Conservation (phyloP, 495 filamentous ascomycete species). For the Entonaema liquescens region DNA sequence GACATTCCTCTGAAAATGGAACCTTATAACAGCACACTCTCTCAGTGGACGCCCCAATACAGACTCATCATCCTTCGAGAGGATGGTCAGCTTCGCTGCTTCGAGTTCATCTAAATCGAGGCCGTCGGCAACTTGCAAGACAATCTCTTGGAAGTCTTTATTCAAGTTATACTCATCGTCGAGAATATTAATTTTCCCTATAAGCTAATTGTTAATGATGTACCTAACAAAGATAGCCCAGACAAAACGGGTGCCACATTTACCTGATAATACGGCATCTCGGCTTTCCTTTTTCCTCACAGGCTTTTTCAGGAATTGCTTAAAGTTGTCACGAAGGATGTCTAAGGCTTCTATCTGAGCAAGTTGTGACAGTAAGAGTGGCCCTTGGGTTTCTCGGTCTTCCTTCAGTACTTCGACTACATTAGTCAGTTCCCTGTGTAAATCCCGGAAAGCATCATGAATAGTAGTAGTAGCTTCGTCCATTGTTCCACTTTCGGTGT, state of each 20-base stretch:
- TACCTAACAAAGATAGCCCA: not conserved
- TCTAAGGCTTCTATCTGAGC: constrained; percentile 68
- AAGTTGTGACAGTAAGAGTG: constrained; percentile 49
- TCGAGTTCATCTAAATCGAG: constrained; percentile 89
- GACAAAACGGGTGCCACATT: constrained; percentile 47
- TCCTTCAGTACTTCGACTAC: constrained; percentile 63
- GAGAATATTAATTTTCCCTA: constrained; percentile 75
- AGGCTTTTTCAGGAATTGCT: constrained; percentile 78
- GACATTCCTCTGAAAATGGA: constrained; percentile 81
- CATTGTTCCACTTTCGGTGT: constrained; percentile 59
- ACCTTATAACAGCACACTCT: constrained; percentile 79
- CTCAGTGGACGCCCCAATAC: constrained; percentile 72
- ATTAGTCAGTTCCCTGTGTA: constrained; percentile 80
- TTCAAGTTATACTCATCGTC: constrained; percentile 83
- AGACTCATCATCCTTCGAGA: constrained; percentile 69
- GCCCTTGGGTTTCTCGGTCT: constrained; percentile 68
- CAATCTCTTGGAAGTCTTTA: constrained; percentile 81
- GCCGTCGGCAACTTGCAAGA: constrained; percentile 81
- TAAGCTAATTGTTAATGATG: constrained; percentile 48
- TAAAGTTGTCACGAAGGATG: constrained; percentile 73
- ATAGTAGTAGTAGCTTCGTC: constrained; percentile 56
- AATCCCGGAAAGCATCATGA: constrained; percentile 73
- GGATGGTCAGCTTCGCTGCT: constrained; percentile 76
- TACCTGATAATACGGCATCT: constrained; percentile 57
- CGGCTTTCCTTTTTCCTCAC: constrained; percentile 73